Conservation (phyloP, 208 protist genomes). For the Wallacemonas sp. region DNA sequence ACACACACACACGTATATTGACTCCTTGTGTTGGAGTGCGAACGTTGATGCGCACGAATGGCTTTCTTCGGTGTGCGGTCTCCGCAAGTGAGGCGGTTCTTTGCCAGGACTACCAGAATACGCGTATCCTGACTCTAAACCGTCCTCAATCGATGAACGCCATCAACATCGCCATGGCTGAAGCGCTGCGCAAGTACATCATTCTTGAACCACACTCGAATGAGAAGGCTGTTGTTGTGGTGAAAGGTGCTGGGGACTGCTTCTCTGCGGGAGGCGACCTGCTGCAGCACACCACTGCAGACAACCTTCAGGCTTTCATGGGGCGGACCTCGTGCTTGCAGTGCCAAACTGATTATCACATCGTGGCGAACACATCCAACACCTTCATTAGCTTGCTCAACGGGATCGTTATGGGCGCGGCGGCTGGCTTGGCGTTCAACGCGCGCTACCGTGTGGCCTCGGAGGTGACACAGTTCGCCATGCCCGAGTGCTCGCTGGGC, state of each 20-base stretch:
- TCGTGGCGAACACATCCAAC: constrained; percentile 19
- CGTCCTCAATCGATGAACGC: constrained; percentile 32
- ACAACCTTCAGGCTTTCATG: constrained; percentile 23
- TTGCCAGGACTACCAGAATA: constrained; percentile 20
- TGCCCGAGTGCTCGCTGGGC: constrained; percentile 76
- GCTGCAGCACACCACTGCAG: constrained; percentile 16
- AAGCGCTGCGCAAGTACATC: constrained; percentile 16
- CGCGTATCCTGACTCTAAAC: constrained; percentile 37
- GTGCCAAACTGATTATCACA: constrained; percentile 59
- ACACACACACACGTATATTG: constrained; percentile 6
- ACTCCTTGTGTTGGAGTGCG: neutral
- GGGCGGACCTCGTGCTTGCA: constrained; percentile 49
- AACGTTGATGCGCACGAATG: neutral
- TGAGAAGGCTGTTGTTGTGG: constrained; percentile 11
- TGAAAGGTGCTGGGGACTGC: constrained; percentile 12
- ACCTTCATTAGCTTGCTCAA: constrained; percentile 46
- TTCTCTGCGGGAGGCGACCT: constrained; percentile 65
- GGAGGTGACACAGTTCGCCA: constrained; percentile 72
- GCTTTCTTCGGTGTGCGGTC: neutral
- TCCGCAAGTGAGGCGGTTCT: constrained; percentile 6
- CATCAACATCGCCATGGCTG: constrained; percentile 29
- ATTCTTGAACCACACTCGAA: constrained; percentile 9
- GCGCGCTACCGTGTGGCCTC: constrained; percentile 57
- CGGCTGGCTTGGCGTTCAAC: constrained; percentile 58
- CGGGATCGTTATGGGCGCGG: constrained; percentile 77